Evolutionary conservation across 2,329 filamentous ascomycete genomes (phyloP).

Genomic region (Diaporthe citriasiana): DNA sequence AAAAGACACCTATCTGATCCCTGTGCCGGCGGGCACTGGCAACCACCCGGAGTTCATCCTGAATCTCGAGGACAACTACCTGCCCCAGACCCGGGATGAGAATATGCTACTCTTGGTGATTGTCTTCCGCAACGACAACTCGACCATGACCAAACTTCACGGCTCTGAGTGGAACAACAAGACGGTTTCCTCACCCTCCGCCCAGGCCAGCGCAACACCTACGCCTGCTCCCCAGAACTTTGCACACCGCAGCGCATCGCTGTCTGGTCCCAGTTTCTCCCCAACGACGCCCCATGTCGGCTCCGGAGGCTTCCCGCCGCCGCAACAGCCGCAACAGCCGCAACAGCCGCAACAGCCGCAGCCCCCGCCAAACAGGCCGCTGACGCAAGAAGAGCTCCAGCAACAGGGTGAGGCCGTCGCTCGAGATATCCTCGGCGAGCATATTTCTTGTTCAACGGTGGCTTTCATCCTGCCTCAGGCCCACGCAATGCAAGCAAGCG

Average conservation of each 20-base stretch:
- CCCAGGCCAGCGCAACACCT: slow-evolving; percentile 48
- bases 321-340: slow-evolving; percentile 44
- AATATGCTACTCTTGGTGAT: slow-evolving; percentile 87
- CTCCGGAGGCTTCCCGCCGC: slow-evolving; percentile 46
- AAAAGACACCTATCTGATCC: slow-evolving; percentile 92
- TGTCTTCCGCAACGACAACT: slow-evolving; percentile 78
- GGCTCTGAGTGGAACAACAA: slow-evolving; percentile 48
- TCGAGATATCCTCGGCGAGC: slow-evolving; percentile 72
- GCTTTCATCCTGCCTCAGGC: slow-evolving; percentile 79
- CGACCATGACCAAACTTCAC: slow-evolving; percentile 54
- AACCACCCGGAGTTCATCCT: slow-evolving; percentile 88
- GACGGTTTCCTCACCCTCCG: slow-evolving; percentile 49
- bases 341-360: slow-evolving; percentile 20
- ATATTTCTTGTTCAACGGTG: slow-evolving; percentile 75
- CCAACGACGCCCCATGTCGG: slow-evolving; percentile 62
- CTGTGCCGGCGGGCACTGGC: slow-evolving; percentile 79
- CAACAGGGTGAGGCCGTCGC: slow-evolving; percentile 70
- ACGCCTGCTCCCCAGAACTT: slow-evolving; percentile 55
- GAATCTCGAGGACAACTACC: slow-evolving; percentile 86
- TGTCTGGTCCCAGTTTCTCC: slow-evolving; percentile 67
- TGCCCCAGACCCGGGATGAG: slow-evolving; percentile 79
- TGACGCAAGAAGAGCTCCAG: slow-evolving; percentile 59
- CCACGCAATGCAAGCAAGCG: slow-evolving; percentile 75
- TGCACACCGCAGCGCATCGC: slow-evolving; percentile 61
- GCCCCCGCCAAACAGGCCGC: slow-evolving; percentile 47